These are phyloP conservation scores for Xerocomus potaroensis DNA, from an alignment of 768 basidiomycete species.

Conservation along the genomic window DNA sequence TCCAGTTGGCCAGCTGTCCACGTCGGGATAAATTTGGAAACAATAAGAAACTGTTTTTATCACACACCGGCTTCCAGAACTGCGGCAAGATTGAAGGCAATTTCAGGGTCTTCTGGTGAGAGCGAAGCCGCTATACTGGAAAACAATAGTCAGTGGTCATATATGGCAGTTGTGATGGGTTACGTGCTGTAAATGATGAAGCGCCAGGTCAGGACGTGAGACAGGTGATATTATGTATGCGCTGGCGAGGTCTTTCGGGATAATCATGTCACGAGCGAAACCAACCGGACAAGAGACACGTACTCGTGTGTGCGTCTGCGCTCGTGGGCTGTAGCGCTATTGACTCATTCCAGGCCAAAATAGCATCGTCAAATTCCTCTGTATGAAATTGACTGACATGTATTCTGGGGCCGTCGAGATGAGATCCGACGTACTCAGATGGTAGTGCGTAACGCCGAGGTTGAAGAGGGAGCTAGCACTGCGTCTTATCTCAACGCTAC, in stretches of 20 bases:
- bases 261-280: slow-evolving; percentile 19
- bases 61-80: slow-evolving; percentile 83
- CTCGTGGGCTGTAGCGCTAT: slow-evolving; percentile 78
- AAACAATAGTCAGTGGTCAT: slow-evolving; percentile 30
- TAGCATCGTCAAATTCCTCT: slow-evolving; percentile 90
- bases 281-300: slow-evolving; percentile 28
- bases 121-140: slow-evolving; percentile 76
- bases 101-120: slow-evolving; percentile 85
- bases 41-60: slow-evolving; percentile 30
- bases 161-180: slow-evolving; percentile 27
- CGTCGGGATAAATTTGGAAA: slow-evolving; percentile 30
- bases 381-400: slow-evolving; percentile 13
- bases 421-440: slow-evolving; percentile 59
- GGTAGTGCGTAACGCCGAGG: slow-evolving; percentile 85
- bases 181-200: slow-evolving; percentile 76
- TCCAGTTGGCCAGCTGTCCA: slow-evolving; percentile 69
- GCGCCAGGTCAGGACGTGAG: slow-evolving; percentile 79
- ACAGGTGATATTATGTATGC: slow-evolving; percentile 82
- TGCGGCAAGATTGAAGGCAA: slow-evolving; percentile 87
- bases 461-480: slow-evolving; percentile 83
- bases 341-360: slow-evolving; percentile 81
- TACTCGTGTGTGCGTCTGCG: slow-evolving; percentile 85
- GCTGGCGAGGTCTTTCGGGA: slow-evolving; percentile 70
- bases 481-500: slow-evolving; percentile 76
- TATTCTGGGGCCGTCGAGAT: slow-evolving; percentile 13